Base-by-base conservation (phyloP, 2,329 filamentous ascomycete genomes). In the Diplodia corticola region DNA sequence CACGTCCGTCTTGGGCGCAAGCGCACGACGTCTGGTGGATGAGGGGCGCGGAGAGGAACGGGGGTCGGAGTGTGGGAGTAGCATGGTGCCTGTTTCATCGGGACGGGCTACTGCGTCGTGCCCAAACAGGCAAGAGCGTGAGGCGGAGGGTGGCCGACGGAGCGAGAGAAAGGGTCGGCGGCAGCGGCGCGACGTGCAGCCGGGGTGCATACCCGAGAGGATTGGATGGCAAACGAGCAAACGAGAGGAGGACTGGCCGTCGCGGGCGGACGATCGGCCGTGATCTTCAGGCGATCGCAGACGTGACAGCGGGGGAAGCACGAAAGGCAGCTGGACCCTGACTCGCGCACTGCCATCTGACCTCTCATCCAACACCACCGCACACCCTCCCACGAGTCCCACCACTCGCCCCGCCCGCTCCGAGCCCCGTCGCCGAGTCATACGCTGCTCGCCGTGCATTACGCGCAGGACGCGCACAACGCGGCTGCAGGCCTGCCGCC, bases 391-490 rank as follows among this genome's bases (percentile, higher is more conserved):
- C 12, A 1, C 22, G 22, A n/a, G 10, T 3, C 37, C 37, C 40
- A 33, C 33, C 13, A 10, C 33, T 44, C 35, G 22, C 33, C 33
- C 51, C 51, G 51, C 51, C 28, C 15, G 20, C 51, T 37, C 33
- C 51, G 28, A 26, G 33, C 53, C 35, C 33, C 15, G 33, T 17
- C n/a, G 24, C n/a, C 55, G 17, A 40, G 37, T 48, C 55, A 46
- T 48, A 26, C 30, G 55, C 33, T 15, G 15, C 33, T 9, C 9
- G 12, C 20, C 26, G n/a, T 48, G 20, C 28, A 61, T 61, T 61
- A 49, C 57, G 57, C 57, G 57, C 57, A 61, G 57, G 57, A 61
- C 57, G 57, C 57, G 57, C 57, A 33, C 57, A 61, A 61, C 44
- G 57, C 26, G 44, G 44, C 40, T 49, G 57, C 57, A 61, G 48